Base-by-base conservation (phyloP, 805 yeast genomes). In the Kazachstania africana region DNA sequence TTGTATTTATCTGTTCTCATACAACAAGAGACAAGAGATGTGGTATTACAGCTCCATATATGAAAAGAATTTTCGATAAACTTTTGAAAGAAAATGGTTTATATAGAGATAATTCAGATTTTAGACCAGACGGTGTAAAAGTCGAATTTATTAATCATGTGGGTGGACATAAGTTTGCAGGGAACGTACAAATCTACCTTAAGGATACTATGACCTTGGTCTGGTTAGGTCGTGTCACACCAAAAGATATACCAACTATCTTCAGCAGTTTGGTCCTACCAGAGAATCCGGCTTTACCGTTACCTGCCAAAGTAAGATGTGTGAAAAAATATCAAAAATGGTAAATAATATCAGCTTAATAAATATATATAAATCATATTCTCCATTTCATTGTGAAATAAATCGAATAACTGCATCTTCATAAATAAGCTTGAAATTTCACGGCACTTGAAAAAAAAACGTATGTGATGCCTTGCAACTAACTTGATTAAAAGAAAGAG, bases 151-250 rank as follows among this genome's bases (percentile, higher is more conserved):
- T 80, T 19, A 85, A 82, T 47, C 98, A 88, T 54, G 80, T 88
- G 17, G 98, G 98, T 5, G 97, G 97, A 4, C 98, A 88, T 58
- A 91, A 91, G 55, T 91, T 65, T 56, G 84, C 91, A 1, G 96
- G 96, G 2, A 88, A 88, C 53, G 80, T 83, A 3, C 66, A 84
- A 31, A 70, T 88, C 12, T 85, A 84, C 50, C 59, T 75, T 40
- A 74, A 68, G 40, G 46, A 40, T 3, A 37, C 54, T 3, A 36
- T 37, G 14, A 59, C 81, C 42, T 75, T 77, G 36, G 70, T 85
- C 18, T 85, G 96, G 96, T 61, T 83, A 49, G 98, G 94, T 1
- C 67, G 88, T 38, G 78, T 93, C 34, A 65, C 71, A 3, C 97
- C 97, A 4, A 64, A 66, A 31, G 81, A 83, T 45, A 80, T 78